Base-by-base conservation (phyloP, 768 basidiomycete species). In the Lentinula aciculospora region DNA sequence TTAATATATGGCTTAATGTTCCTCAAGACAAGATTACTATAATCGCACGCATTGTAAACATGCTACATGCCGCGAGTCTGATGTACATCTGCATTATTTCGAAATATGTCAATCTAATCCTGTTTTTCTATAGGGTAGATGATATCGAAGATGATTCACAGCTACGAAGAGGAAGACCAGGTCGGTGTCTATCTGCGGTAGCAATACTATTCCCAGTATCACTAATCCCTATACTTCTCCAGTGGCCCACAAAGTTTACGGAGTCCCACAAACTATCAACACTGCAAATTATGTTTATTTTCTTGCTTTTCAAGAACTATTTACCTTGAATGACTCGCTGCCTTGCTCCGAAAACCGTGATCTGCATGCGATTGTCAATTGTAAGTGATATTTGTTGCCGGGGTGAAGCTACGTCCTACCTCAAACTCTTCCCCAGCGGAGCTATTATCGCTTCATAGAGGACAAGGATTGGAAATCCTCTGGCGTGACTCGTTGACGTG, bases 221-320 rank as follows among this genome's bases (percentile, higher is more conserved):
- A 13, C 19, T 31, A 0, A 19, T 47, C 25, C 19, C 28, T 31
- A 31, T 27, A 27, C 17, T 54, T 45, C n/a, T 58, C 1, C 61
- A 87, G 95, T 95, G 23, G 84, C 92, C 0, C 95, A 99, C 74
- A 92, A 92, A 74, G 96, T 99, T 63, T 99, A 96, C 64, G 96
- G 96, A 1, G 74, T 97, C 2, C 93, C 96, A 0, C 96, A 98
- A 67, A 97, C 96, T 0, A 94, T 99, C 74, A 99, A 99, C 68
- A 86, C 89, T 0, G 96, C 96, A 0, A 98, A 97, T 67, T 98
- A 98, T 62, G 93, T 94, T 28, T 98, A 96, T 68, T 99, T 98
- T 66, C 81, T 93, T 42, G 96, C 95, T 0, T 94, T 88, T 68
- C 81, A 93, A 63, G 91, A 96, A 62, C 79, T 98, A 1, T 84